Evolutionary conservation across 352 stramenopile genomes (phyloP), one percentile per base, ranked within the genome.

Genomic region (Phytopythium vexans): DNA sequence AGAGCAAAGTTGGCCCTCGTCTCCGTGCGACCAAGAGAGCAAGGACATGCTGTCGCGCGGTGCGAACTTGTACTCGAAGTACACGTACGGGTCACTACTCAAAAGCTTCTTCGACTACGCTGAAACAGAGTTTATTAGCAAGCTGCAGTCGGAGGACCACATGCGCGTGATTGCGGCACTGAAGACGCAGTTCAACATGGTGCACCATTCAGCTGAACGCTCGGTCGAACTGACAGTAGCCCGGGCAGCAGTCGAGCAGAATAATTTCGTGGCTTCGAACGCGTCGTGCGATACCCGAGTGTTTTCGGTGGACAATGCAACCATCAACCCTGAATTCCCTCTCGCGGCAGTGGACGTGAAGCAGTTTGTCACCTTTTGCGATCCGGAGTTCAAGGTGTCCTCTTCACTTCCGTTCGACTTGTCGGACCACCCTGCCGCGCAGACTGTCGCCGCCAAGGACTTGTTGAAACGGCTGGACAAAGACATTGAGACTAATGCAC

Each of bases 391-490:
- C 1, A 60, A 79, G 51, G 52, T 88, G 6, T 49, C 56, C 3
- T 16, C 61, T 11, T 64, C 58, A 10, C 66, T 99, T 9, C 95
- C 96, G 35, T 99, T 99, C 62, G 86, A 98, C 51, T 62, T 99
- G 32, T 89, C 78, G 0, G 63, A 74, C 10, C 95, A 97, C 36
- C 92, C 77, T 49, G 89, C 65, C 40, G 92, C 86, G 12, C 88
- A 97, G 60, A 98, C 92, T 15, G 89, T 95, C 41, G 97, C 95
- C 47, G 97, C 94, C 6, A 92, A 97, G 65, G 92, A 97, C 58
- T 87, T 98, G 38, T 84, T 98, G 16, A 87, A 94, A 53, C 78
- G 96, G 21, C 83, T 99, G 4, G 64, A 63, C 4, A 88, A 97
- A 37, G 96, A 99, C 59, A 94, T 98, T 43, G 73, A 81, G n/a